Evolutionary conservation across 495 filamentous ascomycete genomes (phyloP).

Genomic region (Trichoderma parareesei): DNA sequence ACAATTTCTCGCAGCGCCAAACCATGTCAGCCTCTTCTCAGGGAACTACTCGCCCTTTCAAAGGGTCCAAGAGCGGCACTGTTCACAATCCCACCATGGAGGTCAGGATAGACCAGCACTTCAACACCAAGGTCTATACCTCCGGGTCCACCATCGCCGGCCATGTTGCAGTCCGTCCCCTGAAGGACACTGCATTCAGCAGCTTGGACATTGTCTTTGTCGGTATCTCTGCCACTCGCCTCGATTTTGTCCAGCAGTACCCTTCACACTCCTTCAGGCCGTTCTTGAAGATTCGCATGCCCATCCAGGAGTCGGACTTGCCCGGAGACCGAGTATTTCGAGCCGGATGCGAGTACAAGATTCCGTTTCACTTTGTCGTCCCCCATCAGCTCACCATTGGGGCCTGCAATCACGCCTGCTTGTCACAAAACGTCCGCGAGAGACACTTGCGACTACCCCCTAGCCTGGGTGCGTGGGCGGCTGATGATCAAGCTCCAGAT

Average conservation of each 20-base stretch:
- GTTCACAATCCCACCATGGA: constrained; percentile 27
- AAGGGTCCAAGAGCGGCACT: background rate
- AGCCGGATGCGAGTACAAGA: constrained; percentile 55
- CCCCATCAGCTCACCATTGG: constrained; percentile 59
- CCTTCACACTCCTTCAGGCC: constrained; percentile 40
- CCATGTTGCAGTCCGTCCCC: constrained; percentile 46
- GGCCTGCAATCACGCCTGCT: constrained; percentile 38
- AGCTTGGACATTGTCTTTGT: constrained; percentile 72
- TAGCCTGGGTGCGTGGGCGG: constrained; percentile 63
- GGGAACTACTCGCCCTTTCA: constrained; percentile 5
- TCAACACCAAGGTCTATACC: constrained; percentile 41
- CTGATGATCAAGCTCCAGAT: constrained; percentile 73
- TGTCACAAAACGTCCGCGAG: constrained; percentile 51
- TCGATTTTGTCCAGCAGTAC: constrained; percentile 31
- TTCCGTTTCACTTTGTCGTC: constrained; percentile 85
- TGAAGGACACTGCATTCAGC: constrained; percentile 66
- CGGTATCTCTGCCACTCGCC: constrained; percentile 44
- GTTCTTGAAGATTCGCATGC: constrained; percentile 79
- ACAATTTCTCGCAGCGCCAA: background rate
- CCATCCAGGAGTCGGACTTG: constrained; percentile 58
- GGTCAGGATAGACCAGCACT: constrained; percentile 39
- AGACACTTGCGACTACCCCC: constrained; percentile 77
- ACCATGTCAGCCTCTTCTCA: background rate
- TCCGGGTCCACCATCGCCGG: constrained; percentile 39
- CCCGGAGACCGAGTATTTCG: constrained; percentile 63